phyloP scores from a whole-genome alignment of 805 yeast genomes.

The Barnettozyma botsteinii region DNA sequence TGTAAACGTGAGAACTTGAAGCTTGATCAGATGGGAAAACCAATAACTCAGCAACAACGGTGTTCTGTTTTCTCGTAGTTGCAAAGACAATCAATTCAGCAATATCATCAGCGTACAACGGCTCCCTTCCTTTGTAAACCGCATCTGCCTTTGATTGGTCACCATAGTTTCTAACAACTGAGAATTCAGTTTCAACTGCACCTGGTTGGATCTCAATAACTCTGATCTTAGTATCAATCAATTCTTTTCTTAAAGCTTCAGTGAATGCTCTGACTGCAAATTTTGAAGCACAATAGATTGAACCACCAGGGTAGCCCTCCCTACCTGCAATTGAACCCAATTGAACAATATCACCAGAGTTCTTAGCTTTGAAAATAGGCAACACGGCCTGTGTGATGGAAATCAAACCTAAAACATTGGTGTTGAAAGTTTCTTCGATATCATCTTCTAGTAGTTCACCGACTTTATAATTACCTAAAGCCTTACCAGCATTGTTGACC shows the following conservation, averaged over 20 bases:
- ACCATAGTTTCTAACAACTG: conserved; percentile 54
- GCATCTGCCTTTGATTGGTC: conserved; percentile 47
- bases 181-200: conserved; percentile 63
- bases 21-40: conserved; percentile 88
- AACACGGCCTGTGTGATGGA: conserved; percentile 76
- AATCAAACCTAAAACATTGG: conserved; percentile 84
- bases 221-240: conserved; percentile 61
- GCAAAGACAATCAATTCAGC: conserved; percentile 35
- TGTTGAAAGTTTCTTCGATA: conserved; percentile 69
- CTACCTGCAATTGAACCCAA: conserved; percentile 76
- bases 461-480: conserved; percentile 70
- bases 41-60: conserved; percentile 68
- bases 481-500: conserved; percentile 75
- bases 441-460: conserved; percentile 64
- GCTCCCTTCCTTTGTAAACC: conserved; percentile 52
- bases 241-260: conserved; percentile 67
- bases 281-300: conserved; percentile 72
- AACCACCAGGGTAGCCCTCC: conserved; percentile 75
- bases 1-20: conserved; percentile 44
- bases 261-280: conserved; percentile 69
- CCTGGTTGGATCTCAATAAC: conserved; percentile 67
- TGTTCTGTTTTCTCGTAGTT: conserved; percentile 50
- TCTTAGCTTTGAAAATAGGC: conserved; percentile 62
- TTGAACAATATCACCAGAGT: conserved; percentile 68
- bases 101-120: conserved; percentile 50